Base-by-base conservation (phyloP, 1,284 basidiomycete genomes). In the Gymnopus androsaceus region DNA sequence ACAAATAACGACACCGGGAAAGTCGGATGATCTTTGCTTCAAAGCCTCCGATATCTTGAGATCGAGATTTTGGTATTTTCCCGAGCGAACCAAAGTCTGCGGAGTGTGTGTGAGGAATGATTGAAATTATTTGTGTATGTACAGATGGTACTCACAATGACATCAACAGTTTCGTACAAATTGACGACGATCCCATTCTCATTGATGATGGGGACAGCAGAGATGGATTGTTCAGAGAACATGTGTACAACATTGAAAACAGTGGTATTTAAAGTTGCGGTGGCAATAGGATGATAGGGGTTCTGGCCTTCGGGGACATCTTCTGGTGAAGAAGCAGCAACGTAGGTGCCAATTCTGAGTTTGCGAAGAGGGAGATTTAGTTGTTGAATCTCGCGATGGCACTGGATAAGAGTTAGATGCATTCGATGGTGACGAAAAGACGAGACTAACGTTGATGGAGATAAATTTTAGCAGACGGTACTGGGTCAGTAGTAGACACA, bases 181-280 rank as follows among this genome's bases (percentile, higher is more conserved):
- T 99, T 96, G 56, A 99, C 85, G 31, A 99, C 97, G 55, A 95
- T 84, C 8, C 96, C 97, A 3, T 95, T 84, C 56, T 92, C 87
- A 67, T 98, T 93, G 21, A 99, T 81, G 66, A 99, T 98, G 3
- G 97, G 97, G 9, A 99, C 96, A 2, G 96, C 95, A 21, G 94
- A 96, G 63, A 99, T 98, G 14, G 94, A 91, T 33, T 89, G 83
- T 70, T 96, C 93, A 1, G 94, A 97, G 70, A 99, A 99, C 90
- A 98, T 95, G 70, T 99, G 97, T 0, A 99, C 97, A 49, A 99
- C 93, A 67, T 98, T 95, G 66, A 98, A 98, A 0, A 99, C 97
- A 17, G 93, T 90, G 1, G 96, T 98, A 59, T 88, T 78, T 63
- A 98, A 78, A 9, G 88, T 96, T 2, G 97, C 97, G 0, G 95